Evolutionary conservation across 2,329 filamentous ascomycete species (phyloP), one percentile per base, ranked within the genome.

Genomic region (Cordyceps farinosa): DNA sequence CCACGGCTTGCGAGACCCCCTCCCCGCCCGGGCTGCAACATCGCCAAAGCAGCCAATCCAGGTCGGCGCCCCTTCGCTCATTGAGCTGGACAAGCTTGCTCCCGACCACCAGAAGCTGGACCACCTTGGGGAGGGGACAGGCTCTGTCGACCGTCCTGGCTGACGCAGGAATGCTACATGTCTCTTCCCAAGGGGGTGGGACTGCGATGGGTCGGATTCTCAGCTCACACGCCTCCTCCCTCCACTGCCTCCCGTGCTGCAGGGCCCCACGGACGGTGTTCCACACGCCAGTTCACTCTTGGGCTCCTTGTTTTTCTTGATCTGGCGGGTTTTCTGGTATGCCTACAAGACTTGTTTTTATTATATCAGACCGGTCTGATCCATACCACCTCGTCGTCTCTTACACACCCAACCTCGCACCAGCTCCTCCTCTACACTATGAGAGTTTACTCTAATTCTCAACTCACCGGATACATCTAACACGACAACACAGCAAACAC

Each of bases 221-320:
- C 45, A 38, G n/a, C 45, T 40, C 36, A 36, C 52, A 56, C 61
- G 29, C 53, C 40, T 42, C 44, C 27, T 10, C 53, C 30, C 34
- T n/a, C 52, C 61, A 56, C 53, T 47, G 34, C 53, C 44, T 48
- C 36, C 50, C 42, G 52, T 47, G 44, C 32, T 50, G 30, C 50
- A 36, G 34, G 57, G 59, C 60, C 60, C 60, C 60, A 62, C 60
- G 60, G 15, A 32, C n/a, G 29, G 32, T 57, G 61, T 62, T 45
- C 57, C 34, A 57, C 42, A 40, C 45, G 38, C 34, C 34, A 55
- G 52, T 55, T 34, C 27, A 56, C 44, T 55, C 32, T 50, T 57
- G 32, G 44, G 34, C 34, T 47, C 22, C 22, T 50, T 62, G 52
- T 62, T 62, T 50, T 50, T 15, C 36, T 56, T 32, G 45, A 62